These are phyloP conservation scores for Yamadazyma takamatsuzukensis DNA, from an alignment of 805 yeast genomes.

Conservation along the genomic window DNA sequence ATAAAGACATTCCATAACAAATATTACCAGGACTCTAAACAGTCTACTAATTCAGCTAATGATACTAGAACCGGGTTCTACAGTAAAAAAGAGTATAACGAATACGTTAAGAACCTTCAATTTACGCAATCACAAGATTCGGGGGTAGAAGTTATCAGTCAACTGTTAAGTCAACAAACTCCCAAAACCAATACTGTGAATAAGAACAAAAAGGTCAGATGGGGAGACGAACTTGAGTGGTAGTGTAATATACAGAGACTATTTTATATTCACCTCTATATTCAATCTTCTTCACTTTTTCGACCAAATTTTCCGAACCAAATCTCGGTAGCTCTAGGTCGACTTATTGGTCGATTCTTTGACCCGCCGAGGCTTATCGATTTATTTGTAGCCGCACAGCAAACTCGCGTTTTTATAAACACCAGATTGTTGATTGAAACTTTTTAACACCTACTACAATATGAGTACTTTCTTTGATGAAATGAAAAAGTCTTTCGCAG, in stretches of 20 bases:
- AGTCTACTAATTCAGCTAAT: background rate
- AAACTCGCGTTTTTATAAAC: no score
- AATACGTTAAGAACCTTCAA: conserved; percentile 12
- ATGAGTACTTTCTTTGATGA: conserved; percentile 82
- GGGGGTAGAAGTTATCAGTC: conserved; percentile 22
- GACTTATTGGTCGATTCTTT: no score
- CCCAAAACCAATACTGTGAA: background rate
- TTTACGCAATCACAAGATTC: conserved; percentile 7
- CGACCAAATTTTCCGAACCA: no score
- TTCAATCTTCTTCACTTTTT: no score
- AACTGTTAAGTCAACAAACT: conserved; percentile 1
- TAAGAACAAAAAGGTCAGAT: conserved; percentile 18
- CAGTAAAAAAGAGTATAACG: conserved; percentile 24
- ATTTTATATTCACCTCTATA: no score
- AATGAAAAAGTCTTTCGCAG: conserved; percentile 69
- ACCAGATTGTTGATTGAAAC: no score
- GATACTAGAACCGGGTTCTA: conserved; percentile 25
- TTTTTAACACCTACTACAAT: no score
- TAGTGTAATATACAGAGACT: no score
- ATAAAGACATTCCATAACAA: conserved; percentile 30
- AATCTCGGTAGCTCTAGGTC: no score
- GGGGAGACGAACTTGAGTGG: conserved; percentile 38
- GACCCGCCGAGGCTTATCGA: no score
- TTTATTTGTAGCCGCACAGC: no score
- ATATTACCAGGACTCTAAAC: conserved; percentile 1